Percentiles rank a stretch among this genome's conserved stretches.
Conservation (phyloP, 345 rosid genomes). For the Eucalyptus marginata region DNA sequence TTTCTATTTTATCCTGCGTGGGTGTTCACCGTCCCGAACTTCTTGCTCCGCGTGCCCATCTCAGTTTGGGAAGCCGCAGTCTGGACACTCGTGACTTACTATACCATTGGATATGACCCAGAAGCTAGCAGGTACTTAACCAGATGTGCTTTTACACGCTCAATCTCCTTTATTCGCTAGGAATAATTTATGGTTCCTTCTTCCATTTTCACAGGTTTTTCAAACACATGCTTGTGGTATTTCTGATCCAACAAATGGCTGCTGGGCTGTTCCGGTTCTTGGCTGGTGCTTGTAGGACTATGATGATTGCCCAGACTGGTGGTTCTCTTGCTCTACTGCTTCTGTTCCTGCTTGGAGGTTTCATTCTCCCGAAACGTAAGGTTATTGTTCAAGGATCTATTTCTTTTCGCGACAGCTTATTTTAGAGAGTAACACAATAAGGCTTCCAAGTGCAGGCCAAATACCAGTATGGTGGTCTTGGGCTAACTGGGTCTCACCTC, state of each 20-base stretch:
- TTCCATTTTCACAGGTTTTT: not conserved
- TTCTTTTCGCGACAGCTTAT: not conserved
- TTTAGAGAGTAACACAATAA: not conserved
- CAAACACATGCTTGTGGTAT: not conserved
- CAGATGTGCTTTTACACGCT: not conserved
- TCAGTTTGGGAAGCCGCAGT: slow-evolving; percentile 28
- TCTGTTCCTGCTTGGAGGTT: slow-evolving; percentile 49
- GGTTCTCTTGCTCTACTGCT: not conserved
- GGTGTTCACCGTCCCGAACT: slow-evolving; percentile 51
- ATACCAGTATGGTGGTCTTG: slow-evolving; percentile 86
- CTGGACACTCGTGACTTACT: slow-evolving; percentile 65
- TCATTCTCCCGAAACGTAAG: slow-evolving; percentile 66
- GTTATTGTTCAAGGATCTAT: not conserved
- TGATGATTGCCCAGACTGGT: not conserved
- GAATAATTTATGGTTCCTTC: not conserved
- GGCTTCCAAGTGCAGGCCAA: slow-evolving; percentile 18
- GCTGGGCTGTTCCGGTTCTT: not conserved
- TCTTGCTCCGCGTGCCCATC: slow-evolving; percentile 29
- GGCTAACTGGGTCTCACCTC: slow-evolving; percentile 90
- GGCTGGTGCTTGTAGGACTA: not conserved
- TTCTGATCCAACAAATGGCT: not conserved
- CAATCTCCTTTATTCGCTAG: not conserved
- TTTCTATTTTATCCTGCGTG: slow-evolving; percentile 62
- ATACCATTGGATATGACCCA: slow-evolving; percentile 59
- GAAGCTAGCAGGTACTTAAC: slow-evolving; percentile 23